phyloP scores from a whole-genome alignment of 495 filamentous ascomycete species.

The Penicillium silybi region DNA sequence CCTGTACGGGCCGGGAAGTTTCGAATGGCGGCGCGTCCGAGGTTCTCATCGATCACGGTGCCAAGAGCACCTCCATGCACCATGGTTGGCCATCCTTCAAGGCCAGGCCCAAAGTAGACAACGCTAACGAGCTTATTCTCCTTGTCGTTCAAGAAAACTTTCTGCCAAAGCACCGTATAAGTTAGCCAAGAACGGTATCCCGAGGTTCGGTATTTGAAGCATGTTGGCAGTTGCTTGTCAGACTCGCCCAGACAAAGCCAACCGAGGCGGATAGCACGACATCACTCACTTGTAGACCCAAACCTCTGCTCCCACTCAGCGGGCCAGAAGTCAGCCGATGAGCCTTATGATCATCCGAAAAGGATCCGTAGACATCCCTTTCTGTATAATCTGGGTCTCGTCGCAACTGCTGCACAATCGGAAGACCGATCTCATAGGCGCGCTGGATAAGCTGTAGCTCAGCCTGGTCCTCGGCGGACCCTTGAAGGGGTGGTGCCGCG shows the following conservation, averaged over 20 bases:
- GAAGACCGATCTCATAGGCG: constrained; percentile 36
- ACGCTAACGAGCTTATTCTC: constrained; percentile 48
- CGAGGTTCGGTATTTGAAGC: constrained; percentile 16
- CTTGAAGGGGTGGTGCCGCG: constrained; percentile 28
- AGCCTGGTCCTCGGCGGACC: constrained; percentile 26
- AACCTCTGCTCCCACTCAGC: constrained; percentile 35
- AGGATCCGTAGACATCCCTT: constrained; percentile 51
- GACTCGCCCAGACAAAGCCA: background rate
- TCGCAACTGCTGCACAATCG: constrained; percentile 52
- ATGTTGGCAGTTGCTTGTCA: constrained; percentile 7
- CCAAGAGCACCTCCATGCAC: constrained; percentile 73
- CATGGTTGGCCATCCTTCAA: constrained; percentile 71
- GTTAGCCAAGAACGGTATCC: constrained; percentile 22
- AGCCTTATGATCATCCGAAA: constrained; percentile 34
- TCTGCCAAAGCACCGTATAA: constrained; percentile 22
- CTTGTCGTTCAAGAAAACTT: constrained; percentile 50
- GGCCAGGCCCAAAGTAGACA: constrained; percentile 58
- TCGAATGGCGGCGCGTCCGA: constrained; percentile 40
- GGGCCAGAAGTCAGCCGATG: constrained; percentile 39
- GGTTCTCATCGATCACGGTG: constrained; percentile 65
- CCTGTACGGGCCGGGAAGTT: constrained; percentile 42
- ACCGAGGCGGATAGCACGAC: constrained; percentile 1
- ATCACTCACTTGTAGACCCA: constrained; percentile 42
- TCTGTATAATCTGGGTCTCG: constrained; percentile 51
- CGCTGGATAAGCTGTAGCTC: constrained; percentile 22